A percentile compares a stretch with the other conserved stretches of the same genome.
These are phyloP conservation scores for Polytolypa hystricis DNA, from an alignment of 2,329 filamentous ascomycete species.

Conservation along the genomic window DNA sequence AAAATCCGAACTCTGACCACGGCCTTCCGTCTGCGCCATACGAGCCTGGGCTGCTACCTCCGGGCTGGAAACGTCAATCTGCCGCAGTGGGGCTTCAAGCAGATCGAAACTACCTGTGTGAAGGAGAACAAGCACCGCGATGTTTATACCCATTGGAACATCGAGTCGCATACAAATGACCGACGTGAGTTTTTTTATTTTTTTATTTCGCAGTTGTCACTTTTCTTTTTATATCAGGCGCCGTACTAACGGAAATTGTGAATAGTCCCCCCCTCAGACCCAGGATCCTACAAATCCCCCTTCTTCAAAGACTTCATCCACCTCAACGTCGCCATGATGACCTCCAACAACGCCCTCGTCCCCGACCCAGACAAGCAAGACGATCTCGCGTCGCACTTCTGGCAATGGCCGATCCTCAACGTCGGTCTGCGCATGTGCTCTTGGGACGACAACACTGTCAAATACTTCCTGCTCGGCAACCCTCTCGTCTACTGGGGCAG, in stretches of 20 bases:
- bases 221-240: background rate
- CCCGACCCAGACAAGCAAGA: constrained; percentile 98
- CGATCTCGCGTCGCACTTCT: constrained; percentile 89
- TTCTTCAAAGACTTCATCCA: constrained; percentile 98
- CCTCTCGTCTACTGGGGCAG: constrained; percentile 93
- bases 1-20: constrained; percentile 86
- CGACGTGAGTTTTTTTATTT: no score
- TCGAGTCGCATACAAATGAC: constrained; percentile 89
- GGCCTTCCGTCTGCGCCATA: constrained; percentile 77
- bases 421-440: constrained; percentile 97
- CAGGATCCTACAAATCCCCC: constrained; percentile 87
- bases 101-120: constrained; percentile 92
- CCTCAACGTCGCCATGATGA: constrained; percentile 99
- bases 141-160: constrained; percentile 97
- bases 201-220: constrained; percentile 16
- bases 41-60: constrained; percentile 78
- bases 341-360: constrained; percentile 95
- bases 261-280: constrained; percentile 73
- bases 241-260: constrained; percentile 21
- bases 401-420: constrained; percentile 95
- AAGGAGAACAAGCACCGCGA: constrained; percentile 89
- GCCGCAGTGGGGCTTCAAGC: constrained; percentile 98
- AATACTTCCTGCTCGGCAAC: constrained; percentile 97
- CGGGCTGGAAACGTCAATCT: constrained; percentile 92
- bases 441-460: constrained; percentile 90